Evolutionary conservation across 139 green algal genomes (phyloP).

Genomic region (Dunaliella primolecta): DNA sequence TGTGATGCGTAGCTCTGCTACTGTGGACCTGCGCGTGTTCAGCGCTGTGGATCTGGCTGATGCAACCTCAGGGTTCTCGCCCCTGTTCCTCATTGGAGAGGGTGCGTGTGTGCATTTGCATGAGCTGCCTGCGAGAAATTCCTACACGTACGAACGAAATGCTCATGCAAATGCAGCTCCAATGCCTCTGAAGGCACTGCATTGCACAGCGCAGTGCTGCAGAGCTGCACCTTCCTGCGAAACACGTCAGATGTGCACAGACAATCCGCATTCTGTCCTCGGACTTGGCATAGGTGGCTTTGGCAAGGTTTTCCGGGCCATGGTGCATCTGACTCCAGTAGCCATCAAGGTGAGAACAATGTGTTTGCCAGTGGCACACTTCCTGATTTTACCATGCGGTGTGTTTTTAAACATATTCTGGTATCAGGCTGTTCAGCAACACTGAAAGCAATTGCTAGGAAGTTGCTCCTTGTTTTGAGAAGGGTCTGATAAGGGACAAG

Average conservation of each 20-base stretch:
- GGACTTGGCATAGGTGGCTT: constrained; percentile 32
- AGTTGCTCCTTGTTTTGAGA: too few relatives aligned
- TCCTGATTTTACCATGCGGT: too few relatives aligned
- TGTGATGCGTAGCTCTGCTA: too few relatives aligned
- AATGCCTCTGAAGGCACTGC: too few relatives aligned
- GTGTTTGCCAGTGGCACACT: too few relatives aligned
- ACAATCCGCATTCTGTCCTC: background rate
- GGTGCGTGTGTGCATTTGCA: constrained; percentile 23
- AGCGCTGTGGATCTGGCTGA: constrained; percentile 23
- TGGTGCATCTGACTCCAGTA: constrained; percentile 46
- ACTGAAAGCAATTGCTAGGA: too few relatives aligned
- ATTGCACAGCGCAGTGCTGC: background rate
- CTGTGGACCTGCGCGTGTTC: constrained; percentile 18
- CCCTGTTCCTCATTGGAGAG: constrained; percentile 35
- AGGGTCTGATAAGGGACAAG: too few relatives aligned
- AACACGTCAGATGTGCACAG: background rate
- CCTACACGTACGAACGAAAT: too few relatives aligned
- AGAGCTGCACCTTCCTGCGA: background rate
- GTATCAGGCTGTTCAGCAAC: too few relatives aligned
- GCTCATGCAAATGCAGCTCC: too few relatives aligned
- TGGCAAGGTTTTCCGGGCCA: constrained; percentile 44
- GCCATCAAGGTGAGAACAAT: constrained; percentile 50
- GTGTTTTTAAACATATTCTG: too few relatives aligned
- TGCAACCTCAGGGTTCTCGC: constrained; percentile 33
- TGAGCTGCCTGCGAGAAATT: background rate